Conservation (phyloP, 2,329 filamentous ascomycete species). For the Diaporthe australafricana region DNA sequence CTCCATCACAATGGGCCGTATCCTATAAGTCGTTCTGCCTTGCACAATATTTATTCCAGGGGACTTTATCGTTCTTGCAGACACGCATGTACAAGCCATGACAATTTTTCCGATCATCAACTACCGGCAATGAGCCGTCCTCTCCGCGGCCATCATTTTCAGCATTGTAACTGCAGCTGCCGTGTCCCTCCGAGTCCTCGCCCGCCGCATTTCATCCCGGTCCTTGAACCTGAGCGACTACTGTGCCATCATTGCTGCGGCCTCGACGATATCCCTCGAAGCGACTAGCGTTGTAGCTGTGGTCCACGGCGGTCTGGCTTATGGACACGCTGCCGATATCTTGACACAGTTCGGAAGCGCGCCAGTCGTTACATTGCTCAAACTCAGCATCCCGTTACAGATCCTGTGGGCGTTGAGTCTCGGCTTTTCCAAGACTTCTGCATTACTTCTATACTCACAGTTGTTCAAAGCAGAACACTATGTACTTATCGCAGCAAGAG, state of each 20-base stretch:
- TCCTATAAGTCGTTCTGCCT: neutral
- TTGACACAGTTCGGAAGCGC: neutral
- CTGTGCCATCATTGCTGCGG: neutral
- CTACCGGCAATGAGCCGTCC: slow-evolving; percentile 8
- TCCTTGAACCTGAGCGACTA: slow-evolving; percentile 24
- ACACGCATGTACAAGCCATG: neutral
- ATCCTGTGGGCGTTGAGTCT: slow-evolving; percentile 6
- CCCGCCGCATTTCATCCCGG: slow-evolving; percentile 24
- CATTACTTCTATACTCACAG: slow-evolving; percentile 1
- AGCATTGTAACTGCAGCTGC: slow-evolving; percentile 14
- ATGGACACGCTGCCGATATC: slow-evolving; percentile 1
- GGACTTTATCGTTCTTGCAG: neutral
- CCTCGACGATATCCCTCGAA: slow-evolving; percentile 17
- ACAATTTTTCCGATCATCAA: slow-evolving; percentile 22
- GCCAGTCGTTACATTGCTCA: neutral
- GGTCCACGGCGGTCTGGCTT: neutral
- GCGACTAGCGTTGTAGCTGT: neutral
- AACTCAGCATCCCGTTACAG: slow-evolving; percentile 17
- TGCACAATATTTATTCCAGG: neutral
- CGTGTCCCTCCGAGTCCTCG: slow-evolving; percentile 14
- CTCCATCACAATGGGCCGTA: neutral
- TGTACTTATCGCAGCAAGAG: neutral
- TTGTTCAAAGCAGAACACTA: neutral
- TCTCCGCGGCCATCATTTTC: slow-evolving; percentile 19
- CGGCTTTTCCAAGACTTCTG: slow-evolving; percentile 6